A percentile compares a stretch with the other conserved stretches of the same genome.
Conservation (phyloP, 1,139 yeast genomes). For the Lodderomyces jiufengensis region DNA sequence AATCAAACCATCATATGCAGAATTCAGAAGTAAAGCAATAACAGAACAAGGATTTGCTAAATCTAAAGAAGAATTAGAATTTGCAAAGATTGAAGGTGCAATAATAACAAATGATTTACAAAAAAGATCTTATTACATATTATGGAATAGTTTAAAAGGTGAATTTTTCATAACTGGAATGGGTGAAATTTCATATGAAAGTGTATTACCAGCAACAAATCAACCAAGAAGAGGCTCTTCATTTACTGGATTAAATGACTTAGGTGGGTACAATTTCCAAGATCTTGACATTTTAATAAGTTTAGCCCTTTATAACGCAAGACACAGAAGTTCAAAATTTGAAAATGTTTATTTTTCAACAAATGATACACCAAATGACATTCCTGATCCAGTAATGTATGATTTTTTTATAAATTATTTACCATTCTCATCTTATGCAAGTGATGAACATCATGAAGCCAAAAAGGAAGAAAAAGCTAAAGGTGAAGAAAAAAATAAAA, state of each 20-base stretch:
- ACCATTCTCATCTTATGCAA: constrained; percentile 22
- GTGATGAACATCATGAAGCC: constrained; percentile 6
- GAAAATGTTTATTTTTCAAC: constrained; percentile 21
- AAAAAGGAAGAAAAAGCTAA: constrained; percentile 5
- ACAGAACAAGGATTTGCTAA: constrained; percentile 10
- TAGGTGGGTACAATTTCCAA: constrained; percentile 42
- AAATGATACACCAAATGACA: constrained; percentile 33
- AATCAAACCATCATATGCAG: constrained; percentile 26
- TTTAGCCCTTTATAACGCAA: constrained; percentile 30
- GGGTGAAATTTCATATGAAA: constrained; percentile 31
- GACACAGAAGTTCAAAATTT: constrained; percentile 18
- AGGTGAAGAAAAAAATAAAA: constrained; percentile 15
- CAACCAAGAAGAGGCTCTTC: constrained; percentile 34
- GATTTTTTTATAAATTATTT: constrained; percentile 38
- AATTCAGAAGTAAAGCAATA: constrained; percentile 13
- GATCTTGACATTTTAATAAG: constrained; percentile 37
- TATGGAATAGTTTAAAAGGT: constrained; percentile 29
- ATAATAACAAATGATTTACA: constrained; percentile 40
- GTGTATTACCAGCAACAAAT: constrained; percentile 11
- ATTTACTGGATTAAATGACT: constrained; percentile 36
- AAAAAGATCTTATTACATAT: constrained; percentile 32
- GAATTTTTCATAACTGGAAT: constrained; percentile 28
- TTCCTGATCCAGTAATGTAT: constrained; percentile 36
- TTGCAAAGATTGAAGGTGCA: constrained; percentile 33
- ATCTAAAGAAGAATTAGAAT: constrained; percentile 13